Evolutionary conservation across 768 basidiomycete species (phyloP).

Genomic region (Artomyces pyxidatus): DNA sequence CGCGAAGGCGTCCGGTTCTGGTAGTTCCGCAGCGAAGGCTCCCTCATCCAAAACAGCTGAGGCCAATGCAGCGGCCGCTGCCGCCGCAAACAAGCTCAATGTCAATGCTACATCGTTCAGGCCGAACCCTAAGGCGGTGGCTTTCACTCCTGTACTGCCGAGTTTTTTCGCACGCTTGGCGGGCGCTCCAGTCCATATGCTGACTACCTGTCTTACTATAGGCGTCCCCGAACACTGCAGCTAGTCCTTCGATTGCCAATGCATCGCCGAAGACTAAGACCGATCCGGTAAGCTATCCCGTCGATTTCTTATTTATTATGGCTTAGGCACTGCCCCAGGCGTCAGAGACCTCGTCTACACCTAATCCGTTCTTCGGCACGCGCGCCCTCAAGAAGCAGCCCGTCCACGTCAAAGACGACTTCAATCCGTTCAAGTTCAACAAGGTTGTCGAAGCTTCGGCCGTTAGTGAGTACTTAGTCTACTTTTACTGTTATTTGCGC

Average conservation of each 20-base stretch:
- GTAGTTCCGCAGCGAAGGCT: slow-evolving; percentile 15
- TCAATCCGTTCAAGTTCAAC: slow-evolving; percentile 90
- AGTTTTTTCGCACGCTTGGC: slow-evolving; percentile 15
- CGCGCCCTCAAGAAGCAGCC: slow-evolving; percentile 69
- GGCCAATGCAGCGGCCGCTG: no score
- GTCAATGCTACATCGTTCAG: slow-evolving; percentile 88
- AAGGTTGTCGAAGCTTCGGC: slow-evolving; percentile 70
- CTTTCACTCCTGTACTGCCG: slow-evolving; percentile 72
- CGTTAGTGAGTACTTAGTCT: slow-evolving; percentile 48
- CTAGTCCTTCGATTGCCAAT: slow-evolving; percentile 11
- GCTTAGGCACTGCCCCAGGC: neutral
- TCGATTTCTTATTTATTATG: neutral
- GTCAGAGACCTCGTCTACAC: slow-evolving; percentile 35
- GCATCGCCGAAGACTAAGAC: slow-evolving; percentile 22
- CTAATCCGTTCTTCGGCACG: slow-evolving; percentile 88
- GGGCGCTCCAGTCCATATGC: neutral
- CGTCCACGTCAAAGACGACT: slow-evolving; percentile 91
- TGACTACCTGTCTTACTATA: slow-evolving; percentile 17
- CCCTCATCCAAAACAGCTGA: slow-evolving; percentile 16
- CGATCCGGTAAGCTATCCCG: slow-evolving; percentile 4
- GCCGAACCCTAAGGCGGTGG: slow-evolving; percentile 73
- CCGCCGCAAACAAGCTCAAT: slow-evolving; percentile 61
- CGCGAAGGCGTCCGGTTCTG: slow-evolving; percentile 20
- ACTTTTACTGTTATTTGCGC: neutral
- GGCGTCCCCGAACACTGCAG: slow-evolving; percentile 22